A percentile compares a stretch with the other conserved stretches of the same genome.
Evolutionary conservation across 2,329 filamentous ascomycete genomes (phyloP).

Genomic region (Kalmusia sp.): DNA sequence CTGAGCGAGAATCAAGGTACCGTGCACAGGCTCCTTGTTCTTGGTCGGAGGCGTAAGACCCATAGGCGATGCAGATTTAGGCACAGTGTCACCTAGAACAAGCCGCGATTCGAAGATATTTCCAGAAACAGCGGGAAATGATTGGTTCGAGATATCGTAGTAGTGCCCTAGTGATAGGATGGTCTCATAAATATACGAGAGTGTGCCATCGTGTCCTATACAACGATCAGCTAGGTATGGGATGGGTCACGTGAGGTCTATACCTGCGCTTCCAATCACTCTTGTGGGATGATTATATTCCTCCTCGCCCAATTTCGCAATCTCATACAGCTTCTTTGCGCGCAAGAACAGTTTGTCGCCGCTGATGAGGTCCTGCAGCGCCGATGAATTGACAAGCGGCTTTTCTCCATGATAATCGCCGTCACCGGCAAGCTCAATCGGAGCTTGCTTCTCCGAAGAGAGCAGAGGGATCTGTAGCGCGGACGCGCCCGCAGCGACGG

Average conservation of each 20-base stretch:
- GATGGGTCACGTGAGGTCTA: conserved; percentile 22
- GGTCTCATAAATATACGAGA: conserved; percentile 48
- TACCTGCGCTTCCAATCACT: conserved; percentile 47
- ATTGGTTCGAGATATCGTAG: conserved; percentile 48
- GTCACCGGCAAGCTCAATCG: conserved; percentile 28
- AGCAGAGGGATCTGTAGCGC: conserved; percentile 41
- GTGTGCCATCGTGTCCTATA: conserved; percentile 42
- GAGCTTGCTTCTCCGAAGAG: conserved; percentile 29
- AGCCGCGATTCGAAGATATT: conserved; percentile 46
- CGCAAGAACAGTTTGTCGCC: conserved; percentile 39
- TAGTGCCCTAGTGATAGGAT: conserved; percentile 48
- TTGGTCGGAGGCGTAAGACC: conserved; percentile 46
- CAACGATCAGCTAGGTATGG: conserved; percentile 11
- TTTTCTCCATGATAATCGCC: conserved; percentile 24
- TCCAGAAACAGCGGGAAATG: conserved; percentile 44
- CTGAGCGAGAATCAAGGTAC: conserved; percentile 40
- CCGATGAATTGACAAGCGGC: conserved; percentile 42
- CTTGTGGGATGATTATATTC: conserved; percentile 54
- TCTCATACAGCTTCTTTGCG: conserved; percentile 47
- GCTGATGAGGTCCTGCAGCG: conserved; percentile 45
- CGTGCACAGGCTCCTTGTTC: conserved; percentile 45
- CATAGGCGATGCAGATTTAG: conserved; percentile 45
- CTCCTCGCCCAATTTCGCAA: conserved; percentile 50
- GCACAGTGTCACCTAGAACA: conserved; percentile 40
- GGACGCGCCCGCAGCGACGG: conserved; percentile 31